Base-by-base conservation (phyloP, 306 rosid genomes). In the Hylodesmum podocarpum region DNA sequence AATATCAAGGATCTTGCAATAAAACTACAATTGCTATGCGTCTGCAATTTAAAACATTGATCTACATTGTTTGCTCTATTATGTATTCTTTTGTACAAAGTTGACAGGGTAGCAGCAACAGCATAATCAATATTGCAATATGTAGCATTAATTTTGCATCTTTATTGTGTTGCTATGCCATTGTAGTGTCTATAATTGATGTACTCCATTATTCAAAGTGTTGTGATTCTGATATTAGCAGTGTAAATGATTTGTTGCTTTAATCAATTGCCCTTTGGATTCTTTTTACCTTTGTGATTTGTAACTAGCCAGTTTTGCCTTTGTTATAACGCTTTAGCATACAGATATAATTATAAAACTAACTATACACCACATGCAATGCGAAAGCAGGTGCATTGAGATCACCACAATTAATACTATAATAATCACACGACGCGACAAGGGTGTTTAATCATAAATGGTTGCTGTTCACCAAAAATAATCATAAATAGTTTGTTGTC, bases 31-130 rank as follows among this genome's bases (percentile, higher is more conserved):
- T 10, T 28, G n/a, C 36, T 0, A 28, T 5, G 37, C 21, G 7
- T 13, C 19, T 27, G 19, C 65, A 57, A 28, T 27, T 58, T 58
- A 28, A 28, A 29, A 58, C 78, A 55, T 33, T 15, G 66, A 58
- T 58, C 4, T 58, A 4, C 39, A 29, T 58, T 70, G 75, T 70
- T 53, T 21, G 57, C 33, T 46, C 47, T 46, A 24, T 70, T 29
- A 58, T 78, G 78, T 65, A 70, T 66, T 82, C 81, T 85, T 81
- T 39, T 88, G 93, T 88, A 91, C 87, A 89, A 78, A 87, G 83
- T 88, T 83, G 85, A 70, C 73, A 43, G 27, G 75, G 77, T 66
- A 79, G 77, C 61, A 43, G 19, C 44, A 67, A 72, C 31, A 40
- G 39, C 8, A 31, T 55, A 76, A 63, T 76, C 36, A 46, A 63